Evolutionary conservation across 176 grass and related monocot genomes (phyloP).

Genomic region (Puya raimondii): DNA sequence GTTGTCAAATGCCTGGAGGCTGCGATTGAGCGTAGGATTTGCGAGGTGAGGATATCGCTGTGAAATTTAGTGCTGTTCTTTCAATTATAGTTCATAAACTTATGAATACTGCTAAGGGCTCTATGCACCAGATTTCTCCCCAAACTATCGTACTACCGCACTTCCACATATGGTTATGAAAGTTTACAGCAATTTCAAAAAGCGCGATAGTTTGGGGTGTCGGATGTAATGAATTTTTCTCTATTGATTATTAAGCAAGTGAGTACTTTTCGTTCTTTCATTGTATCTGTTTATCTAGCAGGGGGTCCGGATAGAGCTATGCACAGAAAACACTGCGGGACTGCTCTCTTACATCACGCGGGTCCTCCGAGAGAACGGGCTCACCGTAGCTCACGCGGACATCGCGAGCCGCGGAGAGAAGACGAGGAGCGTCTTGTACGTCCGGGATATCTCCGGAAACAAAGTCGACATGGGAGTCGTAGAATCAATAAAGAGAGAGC

Average conservation of each 20-base stretch:
- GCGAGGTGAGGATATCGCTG: slow-evolving; percentile 19
- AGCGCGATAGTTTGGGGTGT: no score
- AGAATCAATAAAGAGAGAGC: slow-evolving; percentile 28
- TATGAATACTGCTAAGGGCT: no score
- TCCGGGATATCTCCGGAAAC: slow-evolving; percentile 44
- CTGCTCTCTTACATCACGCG: slow-evolving; percentile 37
- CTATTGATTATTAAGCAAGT: no score
- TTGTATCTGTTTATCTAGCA: slow-evolving; percentile 5
- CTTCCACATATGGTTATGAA: no score
- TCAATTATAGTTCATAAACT: no score
- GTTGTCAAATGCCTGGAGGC: slow-evolving; percentile 47
- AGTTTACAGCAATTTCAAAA: background rate
- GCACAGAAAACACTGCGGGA: slow-evolving; percentile 28
- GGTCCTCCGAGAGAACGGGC: slow-evolving; percentile 38
- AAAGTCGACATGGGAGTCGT: slow-evolving; percentile 28
- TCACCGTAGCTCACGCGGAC: slow-evolving; percentile 37
- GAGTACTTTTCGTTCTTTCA: background rate
- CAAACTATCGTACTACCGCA: no score
- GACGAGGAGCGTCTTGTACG: slow-evolving; percentile 31
- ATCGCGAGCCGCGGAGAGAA: slow-evolving; percentile 33
- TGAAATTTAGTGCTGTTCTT: background rate
- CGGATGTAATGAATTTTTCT: no score
- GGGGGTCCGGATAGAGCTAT: slow-evolving; percentile 45
- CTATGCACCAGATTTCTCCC: no score
- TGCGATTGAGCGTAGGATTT: slow-evolving; percentile 47